Percentiles rank a stretch among this genome's conserved stretches.
These are phyloP conservation scores for Macrophomina tecta DNA, from an alignment of 2,329 filamentous ascomycete genomes.

Conservation along the genomic window DNA sequence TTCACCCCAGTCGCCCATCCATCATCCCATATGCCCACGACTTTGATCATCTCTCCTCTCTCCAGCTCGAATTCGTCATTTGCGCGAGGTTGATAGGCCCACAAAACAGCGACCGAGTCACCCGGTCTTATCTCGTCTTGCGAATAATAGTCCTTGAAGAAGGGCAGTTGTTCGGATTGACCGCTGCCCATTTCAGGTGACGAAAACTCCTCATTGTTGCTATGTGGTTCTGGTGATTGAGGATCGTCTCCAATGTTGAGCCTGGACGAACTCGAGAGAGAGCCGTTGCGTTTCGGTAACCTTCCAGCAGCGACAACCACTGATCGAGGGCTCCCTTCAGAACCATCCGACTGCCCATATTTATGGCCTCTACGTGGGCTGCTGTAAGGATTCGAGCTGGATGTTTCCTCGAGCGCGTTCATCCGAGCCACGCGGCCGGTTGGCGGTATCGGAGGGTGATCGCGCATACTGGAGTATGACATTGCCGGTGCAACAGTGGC, in stretches of 20 bases:
- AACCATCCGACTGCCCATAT: slow-evolving; percentile 19
- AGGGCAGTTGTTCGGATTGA: slow-evolving; percentile 92
- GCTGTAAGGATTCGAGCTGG: slow-evolving; percentile 60
- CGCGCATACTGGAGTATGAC: slow-evolving; percentile 65
- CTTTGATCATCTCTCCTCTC: slow-evolving; percentile 96
- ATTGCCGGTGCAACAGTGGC: slow-evolving; percentile 42
- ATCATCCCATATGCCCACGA: slow-evolving; percentile 98
- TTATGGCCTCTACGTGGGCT: slow-evolving; percentile 40
- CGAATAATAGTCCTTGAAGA: slow-evolving; percentile 99
- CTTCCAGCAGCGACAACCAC: slow-evolving; percentile 46
- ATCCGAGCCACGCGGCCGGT: slow-evolving; percentile 80
- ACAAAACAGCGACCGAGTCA: slow-evolving; percentile 87
- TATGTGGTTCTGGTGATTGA: slow-evolving; percentile 50
- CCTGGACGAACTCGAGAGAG: slow-evolving; percentile 82
- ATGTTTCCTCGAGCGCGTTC: slow-evolving; percentile 85
- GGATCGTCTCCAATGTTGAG: slow-evolving; percentile 73
- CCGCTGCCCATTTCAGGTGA: slow-evolving; percentile 85
- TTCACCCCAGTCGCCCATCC: slow-evolving; percentile 96
- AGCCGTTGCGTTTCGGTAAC: slow-evolving; percentile 76
- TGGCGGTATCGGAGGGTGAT: slow-evolving; percentile 41
- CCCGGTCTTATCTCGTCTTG: slow-evolving; percentile 93
- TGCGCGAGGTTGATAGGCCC: slow-evolving; percentile 95
- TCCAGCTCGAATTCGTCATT: slow-evolving; percentile 92
- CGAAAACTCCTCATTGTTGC: slow-evolving; percentile 69
- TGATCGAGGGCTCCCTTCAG: slow-evolving; percentile 22